phyloP scores from a whole-genome alignment of 768 basidiomycete genomes.

The Termitomyces sp. region DNA sequence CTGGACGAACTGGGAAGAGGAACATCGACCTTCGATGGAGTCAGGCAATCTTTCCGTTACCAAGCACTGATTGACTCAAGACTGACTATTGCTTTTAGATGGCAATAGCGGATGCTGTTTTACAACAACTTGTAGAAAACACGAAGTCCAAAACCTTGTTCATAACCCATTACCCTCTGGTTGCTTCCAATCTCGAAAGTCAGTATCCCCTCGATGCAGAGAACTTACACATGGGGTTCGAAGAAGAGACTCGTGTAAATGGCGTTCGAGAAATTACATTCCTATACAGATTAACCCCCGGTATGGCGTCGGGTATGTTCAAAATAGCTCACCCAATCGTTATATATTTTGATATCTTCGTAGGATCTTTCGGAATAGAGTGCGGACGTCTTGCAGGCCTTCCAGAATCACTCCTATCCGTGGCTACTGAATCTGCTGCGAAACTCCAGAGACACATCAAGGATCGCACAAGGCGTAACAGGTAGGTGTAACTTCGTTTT shows the following conservation, averaged over 20 bases:
- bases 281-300: conserved; percentile 70
- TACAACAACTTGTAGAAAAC: conserved; percentile 62
- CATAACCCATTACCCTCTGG: conserved; percentile 91
- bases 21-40: conserved; percentile 91
- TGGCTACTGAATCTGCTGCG: conserved; percentile 55
- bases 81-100: conserved; percentile 42
- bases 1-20: conserved; percentile 90
- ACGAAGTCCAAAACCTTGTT: conserved; percentile 77
- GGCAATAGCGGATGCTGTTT: conserved; percentile 82
- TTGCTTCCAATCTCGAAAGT: conserved; percentile 65
- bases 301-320: conserved; percentile 56
- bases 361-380: conserved; percentile 88
- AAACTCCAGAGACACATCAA: conserved; percentile 53
- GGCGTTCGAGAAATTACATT: conserved; percentile 83
- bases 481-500: conserved; percentile 29
- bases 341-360: background rate
- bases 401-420: conserved; percentile 61
- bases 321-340: background rate
- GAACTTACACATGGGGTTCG: conserved; percentile 88
- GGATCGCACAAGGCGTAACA: conserved; percentile 45
- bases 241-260: conserved; percentile 63
- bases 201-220: conserved; percentile 58
- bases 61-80: background rate
- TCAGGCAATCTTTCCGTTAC: conserved; percentile 21
- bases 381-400: conserved; percentile 87